Base-by-base conservation (phyloP, 106 monocot genomes). In the Dendrobium chrysotoxum region DNA sequence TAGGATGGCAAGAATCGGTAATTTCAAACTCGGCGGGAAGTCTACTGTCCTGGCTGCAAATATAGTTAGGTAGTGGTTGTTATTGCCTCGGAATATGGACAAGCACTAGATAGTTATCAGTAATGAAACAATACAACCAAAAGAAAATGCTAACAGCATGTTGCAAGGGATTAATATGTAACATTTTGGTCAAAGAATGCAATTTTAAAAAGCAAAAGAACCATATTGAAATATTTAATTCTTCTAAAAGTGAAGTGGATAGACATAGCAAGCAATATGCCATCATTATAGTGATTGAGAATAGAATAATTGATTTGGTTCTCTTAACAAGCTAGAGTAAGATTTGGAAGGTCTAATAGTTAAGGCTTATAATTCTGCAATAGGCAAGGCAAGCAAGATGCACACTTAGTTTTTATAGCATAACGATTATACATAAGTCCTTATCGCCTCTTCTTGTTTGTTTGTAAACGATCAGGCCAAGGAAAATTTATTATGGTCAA, bases 1-100 rank as follows among this genome's bases (percentile, higher is more conserved):
- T 90, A 70, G 93, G 85, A 86, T 91, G 83, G 79, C 95, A 95
- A 80, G 80, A 88, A 44, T 95, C 86, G 0, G 99, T 93, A 75
- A 99, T 95, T 85, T 99, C 99, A 90, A 99, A 99, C 79, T 99
- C 99, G 66, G 95, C 99, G 79, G 99, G 99, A 87, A 99, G 90
- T 79, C 95, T 93, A 78, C 99, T 99, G 80, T 99, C 99, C 87
- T 99, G 93, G 75, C 95, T 95, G 91, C 46, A 76, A 47, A 46
- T 76, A 42, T n/a, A 50, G 47, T 12, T 76, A 26, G 25, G 47
- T 10, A 76, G 12, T 76, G 40, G 11, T 25, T n/a, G 45, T 76
- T n/a, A 76, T 26, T 26, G 76, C 11, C 47, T 26, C 11, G 15
- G 76, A 47, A 76, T 46, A 23, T 41, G 9, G 41, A 42, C 74